Evolutionary conservation across 768 basidiomycete genomes (phyloP), one percentile per base, ranked within the genome.

Genomic region (Tubosaeta brunneosetosa): DNA sequence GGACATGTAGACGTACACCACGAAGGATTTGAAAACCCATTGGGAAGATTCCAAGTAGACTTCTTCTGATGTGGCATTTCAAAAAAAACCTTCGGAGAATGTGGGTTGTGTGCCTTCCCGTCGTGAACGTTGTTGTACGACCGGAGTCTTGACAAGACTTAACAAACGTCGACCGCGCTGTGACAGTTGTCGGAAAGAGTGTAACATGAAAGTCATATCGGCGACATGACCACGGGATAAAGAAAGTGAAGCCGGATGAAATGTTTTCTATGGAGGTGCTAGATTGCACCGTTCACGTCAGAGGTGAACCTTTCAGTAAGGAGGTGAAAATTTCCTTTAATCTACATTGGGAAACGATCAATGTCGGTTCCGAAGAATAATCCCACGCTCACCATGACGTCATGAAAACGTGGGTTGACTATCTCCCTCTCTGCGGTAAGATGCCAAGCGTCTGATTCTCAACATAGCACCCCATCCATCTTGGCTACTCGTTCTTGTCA

Each of bases 381-480:
- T 29, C 29, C 6, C 29, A 29, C 29, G 29, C 29, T 29, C 6
- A 29, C 6, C 29, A 9, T 22, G 22, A 22, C 22, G 22, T 22
- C 22, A 22, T 22, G 22, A 80, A 77, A 63, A 72, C 62, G 51
- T 84, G 83, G 82, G 77, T 75, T 61, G 73, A 83, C 56, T 80
- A 82, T 62, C 49, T 82, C 27, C 84, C 84, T 25, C 73, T 85
- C 14, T 77, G 68, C 56, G 70, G 84, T 85, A 61, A 53, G 78
- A 67, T 44, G 13, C 22, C 34, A 25, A 13, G 41, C 19, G 47
- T 43, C 33, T 13, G 44, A 46, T 42, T 40, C 47, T 52, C 51
- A 60, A 36, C 33, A 27, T 90, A 4, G 77, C 80, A 8, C 88
- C 89, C 9, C 90, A 90, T 34, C 88, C 88, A 1, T 90, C 89